Base-by-base conservation (phyloP, 2,329 filamentous ascomycete genomes). In the Graphilbum fragrans region DNA sequence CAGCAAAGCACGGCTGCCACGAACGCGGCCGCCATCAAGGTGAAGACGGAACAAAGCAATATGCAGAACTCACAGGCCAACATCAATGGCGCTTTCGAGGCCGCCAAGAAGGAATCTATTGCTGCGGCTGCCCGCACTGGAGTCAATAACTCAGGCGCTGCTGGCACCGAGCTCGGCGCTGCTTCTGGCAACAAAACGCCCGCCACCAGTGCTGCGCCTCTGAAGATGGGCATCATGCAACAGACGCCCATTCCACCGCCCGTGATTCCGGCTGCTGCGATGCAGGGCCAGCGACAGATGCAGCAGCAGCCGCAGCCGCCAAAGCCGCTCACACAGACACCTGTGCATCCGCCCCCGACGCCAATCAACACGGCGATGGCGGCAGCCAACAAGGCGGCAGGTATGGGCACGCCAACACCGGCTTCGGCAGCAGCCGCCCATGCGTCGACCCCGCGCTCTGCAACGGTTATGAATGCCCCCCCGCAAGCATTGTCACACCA, bases 291-390 rank as follows among this genome's bases (percentile, higher is more conserved):
- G 32, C 45, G 42, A 32, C 37, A 43, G 34, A 51, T 47, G 39
- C 55, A 56, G 44, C 39, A 44, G 22, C 45, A 49, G 34, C 46
- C 41, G n/a, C 47, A 47, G 27, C 41, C 43, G 19, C 49, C 59
- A 49, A 42, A 57, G 51, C 41, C 51, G 51, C 9, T 43, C 47
- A 39, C 45, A 11, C 49, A 54, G 34, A 49, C 50, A 7, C 49
- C 41, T 20, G 50, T 45, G 39, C 55, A 38, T 31, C 51, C 31
- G 25, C 53, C 40, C 4, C 64, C 64, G 3, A 58, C 62, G 2
- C 67, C 70, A 9, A 60, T 70, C 36, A 74, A 74, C 46, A 67
- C 69, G 0, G 59, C 63, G 4, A 55, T 72, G 31, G 59, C 65
- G 4, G 54, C 59, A 12, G 57, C 61, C 6, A 52, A 53, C 29